Base-by-base conservation (phyloP, 805 yeast species). In the Starmerella bacillaris region DNA sequence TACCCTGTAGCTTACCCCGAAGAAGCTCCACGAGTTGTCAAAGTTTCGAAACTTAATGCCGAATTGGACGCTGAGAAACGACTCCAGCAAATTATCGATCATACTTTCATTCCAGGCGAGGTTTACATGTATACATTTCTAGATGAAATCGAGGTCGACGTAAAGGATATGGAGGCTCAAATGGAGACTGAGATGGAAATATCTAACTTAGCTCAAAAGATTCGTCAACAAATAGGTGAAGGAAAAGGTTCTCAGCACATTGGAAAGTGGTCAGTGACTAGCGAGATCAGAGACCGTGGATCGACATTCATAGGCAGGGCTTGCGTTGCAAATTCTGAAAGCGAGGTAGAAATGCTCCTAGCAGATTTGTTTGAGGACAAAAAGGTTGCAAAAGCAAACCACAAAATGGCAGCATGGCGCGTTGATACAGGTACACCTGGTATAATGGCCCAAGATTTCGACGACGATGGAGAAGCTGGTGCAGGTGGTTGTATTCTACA, bases 401-500 rank as follows among this genome's bases (percentile, higher is more conserved):
- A 86, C 55, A 74, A 75, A 41, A 89, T 89, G 74, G 68, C 72
- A 12, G 89, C 94, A 0, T 84, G 86, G 76, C 60, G 96, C 42
- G 75, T 89, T 3, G 63, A 63, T 37, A 53, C 64, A n/a, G 54
- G 51, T 1, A 57, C 57, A 19, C 79, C 74, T 0, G 33, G 34
- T 14, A 24, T 29, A 3, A 62, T 66, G 24, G 67, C 64, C 32
- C 89, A 79, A 47, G 95, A 89, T 47, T 83, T 79, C 47, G 95
- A 89, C 50, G 96, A 89, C 53, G 98, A 86, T 51, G 98, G 98
- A 3, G 98, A 89, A 51, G 67, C 92, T 0, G 96, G 96, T 1
- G 94, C 96, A 1, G 98, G 98, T 7, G 72, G 84, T 4, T 60
- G 94, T 38, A 59, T 84, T 64, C 55, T 83, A 34, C 94, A 82